phyloP scores from a whole-genome alignment of 768 basidiomycete genomes.

The Suillus placidus region DNA sequence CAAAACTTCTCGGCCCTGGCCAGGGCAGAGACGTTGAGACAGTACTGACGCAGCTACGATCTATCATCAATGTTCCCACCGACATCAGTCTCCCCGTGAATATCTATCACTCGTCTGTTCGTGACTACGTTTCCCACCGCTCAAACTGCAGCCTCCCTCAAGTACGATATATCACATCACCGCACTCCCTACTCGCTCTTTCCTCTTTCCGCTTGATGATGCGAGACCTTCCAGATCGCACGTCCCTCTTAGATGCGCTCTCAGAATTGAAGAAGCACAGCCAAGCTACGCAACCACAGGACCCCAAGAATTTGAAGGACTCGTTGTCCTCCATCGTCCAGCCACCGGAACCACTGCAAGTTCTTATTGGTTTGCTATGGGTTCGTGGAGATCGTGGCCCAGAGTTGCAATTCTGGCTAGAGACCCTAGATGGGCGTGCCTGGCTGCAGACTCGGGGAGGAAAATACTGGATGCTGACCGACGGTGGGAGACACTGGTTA shows the following conservation, averaged over 20 bases:
- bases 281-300: neutral
- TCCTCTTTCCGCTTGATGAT: neutral
- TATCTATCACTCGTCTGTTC: neutral
- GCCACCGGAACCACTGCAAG: neutral
- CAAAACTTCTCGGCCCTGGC: neutral
- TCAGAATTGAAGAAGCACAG: neutral
- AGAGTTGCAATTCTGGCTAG: neutral
- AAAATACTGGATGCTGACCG: neutral
- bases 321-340: neutral
- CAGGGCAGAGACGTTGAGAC: neutral
- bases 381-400: neutral
- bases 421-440: neutral
- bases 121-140: neutral
- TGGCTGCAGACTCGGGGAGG: neutral
- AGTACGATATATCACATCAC: neutral
- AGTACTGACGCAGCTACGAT: neutral
- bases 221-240: neutral
- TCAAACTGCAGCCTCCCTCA: neutral
- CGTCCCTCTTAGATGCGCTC: neutral
- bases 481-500: neutral
- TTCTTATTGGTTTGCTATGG: neutral
- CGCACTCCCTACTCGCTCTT: neutral
- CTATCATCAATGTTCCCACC: neutral
- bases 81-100: neutral
- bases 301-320: neutral